Conservation (phyloP, 495 filamentous ascomycete species). For the Tuber magnatum region DNA sequence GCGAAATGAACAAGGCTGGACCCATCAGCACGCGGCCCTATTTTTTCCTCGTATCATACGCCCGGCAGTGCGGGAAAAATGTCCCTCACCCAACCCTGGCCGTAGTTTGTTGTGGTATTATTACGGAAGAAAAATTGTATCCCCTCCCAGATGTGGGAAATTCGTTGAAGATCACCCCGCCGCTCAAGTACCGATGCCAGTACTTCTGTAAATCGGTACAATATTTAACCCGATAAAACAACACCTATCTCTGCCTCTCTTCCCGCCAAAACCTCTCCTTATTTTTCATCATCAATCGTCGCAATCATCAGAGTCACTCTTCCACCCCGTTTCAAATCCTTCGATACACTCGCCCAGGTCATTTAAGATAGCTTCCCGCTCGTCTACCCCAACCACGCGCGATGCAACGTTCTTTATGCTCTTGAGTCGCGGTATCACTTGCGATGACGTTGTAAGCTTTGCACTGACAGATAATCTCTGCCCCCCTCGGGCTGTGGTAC, state of each 20-base stretch:
- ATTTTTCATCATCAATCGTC: slow-evolving; percentile 52
- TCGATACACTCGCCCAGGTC: slow-evolving; percentile 79
- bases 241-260: not conserved
- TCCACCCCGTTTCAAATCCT: slow-evolving; percentile 84
- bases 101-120: not conserved
- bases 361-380: slow-evolving; percentile 73
- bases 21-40: not conserved
- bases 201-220: no score
- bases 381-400: slow-evolving; percentile 59
- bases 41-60: not conserved
- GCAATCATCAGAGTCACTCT: slow-evolving; percentile 72
- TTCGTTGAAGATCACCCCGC: not conserved
- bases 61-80: not conserved
- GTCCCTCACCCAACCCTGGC: not conserved
- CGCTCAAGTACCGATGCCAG: not conserved
- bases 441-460: slow-evolving; percentile 65
- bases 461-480: slow-evolving; percentile 47
- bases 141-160: not conserved
- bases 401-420: slow-evolving; percentile 54
- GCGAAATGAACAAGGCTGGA: not conserved
- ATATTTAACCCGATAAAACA: not conserved
- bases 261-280: slow-evolving; percentile 1
- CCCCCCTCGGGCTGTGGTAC: slow-evolving; percentile 26
- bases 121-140: slow-evolving; percentile 9
- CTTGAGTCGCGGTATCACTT: slow-evolving; percentile 62